A percentile compares a stretch with the other conserved stretches of the same genome.
phyloP scores from a whole-genome alignment of 2,329 filamentous ascomycete genomes.

The Periconia sp. region DNA sequence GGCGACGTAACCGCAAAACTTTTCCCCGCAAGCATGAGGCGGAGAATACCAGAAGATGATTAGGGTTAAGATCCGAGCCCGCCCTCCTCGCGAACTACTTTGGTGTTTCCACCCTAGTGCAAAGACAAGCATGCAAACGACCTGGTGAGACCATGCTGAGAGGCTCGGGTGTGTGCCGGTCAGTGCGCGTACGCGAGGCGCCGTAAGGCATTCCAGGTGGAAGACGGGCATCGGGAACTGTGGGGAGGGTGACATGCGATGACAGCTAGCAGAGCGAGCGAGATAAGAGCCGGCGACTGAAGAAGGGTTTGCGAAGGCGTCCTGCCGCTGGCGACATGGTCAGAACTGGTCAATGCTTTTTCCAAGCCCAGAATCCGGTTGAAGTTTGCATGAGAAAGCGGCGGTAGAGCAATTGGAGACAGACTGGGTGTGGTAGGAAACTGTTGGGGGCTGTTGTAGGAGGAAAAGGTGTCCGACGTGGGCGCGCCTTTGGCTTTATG shows the following conservation, averaged over 20 bases:
- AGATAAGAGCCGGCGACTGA: constrained; percentile 35
- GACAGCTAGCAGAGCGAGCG: constrained; percentile 35
- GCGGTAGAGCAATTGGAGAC: constrained; percentile 6
- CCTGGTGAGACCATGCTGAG: constrained; percentile 62
- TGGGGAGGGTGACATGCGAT: constrained; percentile 77
- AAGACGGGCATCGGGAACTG: constrained; percentile 79
- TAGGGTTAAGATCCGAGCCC: constrained; percentile 98
- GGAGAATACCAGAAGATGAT: constrained; percentile 70
- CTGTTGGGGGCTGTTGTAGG: constrained; percentile 20
- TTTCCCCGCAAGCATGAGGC: constrained; percentile 55
- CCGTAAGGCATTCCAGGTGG: constrained; percentile 63
- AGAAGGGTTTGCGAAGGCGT: constrained; percentile 27
- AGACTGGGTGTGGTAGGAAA: constrained; percentile 19
- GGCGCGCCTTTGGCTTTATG: neutral
- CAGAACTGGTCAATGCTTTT: constrained; percentile 24
- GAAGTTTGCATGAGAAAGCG: constrained; percentile 3
- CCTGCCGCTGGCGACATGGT: constrained; percentile 35
- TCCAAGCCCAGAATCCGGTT: constrained; percentile 21
- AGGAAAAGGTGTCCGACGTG: too few species aligned
- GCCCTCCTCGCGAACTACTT: constrained; percentile 60
- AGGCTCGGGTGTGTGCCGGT: constrained; percentile 65
- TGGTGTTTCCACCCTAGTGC: constrained; percentile 45
- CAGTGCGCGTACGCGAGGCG: constrained; percentile 46
- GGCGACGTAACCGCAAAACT: constrained; percentile 65
- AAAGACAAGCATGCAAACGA: constrained; percentile 42